Evolutionary conservation across 2,329 filamentous ascomycete genomes (phyloP), one percentile per base, ranked within the genome.

Genomic region (Chaetomiaceae sp.): DNA sequence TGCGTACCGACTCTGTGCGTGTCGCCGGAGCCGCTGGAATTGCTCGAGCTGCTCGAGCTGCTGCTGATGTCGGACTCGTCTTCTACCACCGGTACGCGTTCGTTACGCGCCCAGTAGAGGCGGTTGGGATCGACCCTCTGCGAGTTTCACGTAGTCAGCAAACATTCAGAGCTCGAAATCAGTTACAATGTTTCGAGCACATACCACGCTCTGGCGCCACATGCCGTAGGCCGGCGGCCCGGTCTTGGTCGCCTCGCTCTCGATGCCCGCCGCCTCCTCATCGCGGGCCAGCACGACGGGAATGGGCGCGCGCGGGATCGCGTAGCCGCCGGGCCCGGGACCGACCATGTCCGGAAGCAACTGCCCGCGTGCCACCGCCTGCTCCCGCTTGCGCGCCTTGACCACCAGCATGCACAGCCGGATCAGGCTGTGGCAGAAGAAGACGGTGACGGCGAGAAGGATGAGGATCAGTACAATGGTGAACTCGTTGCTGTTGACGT

Each of bases 151-250:
- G 5, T 9, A 7, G 33, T 50, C 22, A 45, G 30, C 34, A 24
- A 30, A n/a, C 14, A 15, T 15, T n/a, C 17, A 18, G 40, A 36
- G 17, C 14, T 4, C 24, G 14, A 35, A 20, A 11, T 8, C 19
- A n/a, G 36, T 9, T 30, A 19, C n/a, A n/a, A n/a, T n/a, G n/a
- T n/a, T n/a, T n/a, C n/a, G n/a, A n/a, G 15, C 15, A 80, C 83
- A 65, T 75, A 87, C 83, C 65, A 93, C 86, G 59, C 84, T 91
- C 63, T 83, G 82, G 42, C 88, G 75, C 86, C 88, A 94, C 1
- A 88, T 69, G 0, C 89, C 89, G 61, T 95, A 95, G 2, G 88
- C 88, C 0, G 90, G 89, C 4, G 90, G 89, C 8, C 81, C 79
- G 17, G 74, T 54, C 56, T 81, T 81, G 34, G 69, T 67, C 0